phyloP scores from a whole-genome alignment of 2,329 filamentous ascomycete species.

The Diplodia scrobiculata region DNA sequence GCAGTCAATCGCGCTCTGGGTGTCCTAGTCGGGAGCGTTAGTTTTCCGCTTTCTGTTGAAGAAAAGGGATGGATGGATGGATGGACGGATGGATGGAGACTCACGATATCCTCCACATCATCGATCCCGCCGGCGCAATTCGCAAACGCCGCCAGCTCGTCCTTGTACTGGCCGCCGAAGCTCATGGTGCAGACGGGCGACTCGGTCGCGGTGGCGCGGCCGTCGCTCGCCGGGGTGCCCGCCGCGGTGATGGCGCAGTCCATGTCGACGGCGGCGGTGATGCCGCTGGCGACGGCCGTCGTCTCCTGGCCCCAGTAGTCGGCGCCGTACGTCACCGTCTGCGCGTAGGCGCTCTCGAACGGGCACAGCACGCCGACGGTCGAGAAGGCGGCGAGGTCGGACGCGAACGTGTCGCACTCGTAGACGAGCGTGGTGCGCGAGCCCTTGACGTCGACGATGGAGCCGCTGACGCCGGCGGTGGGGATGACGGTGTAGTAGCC shows the following conservation, averaged over 20 bases:
- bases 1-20: neutral
- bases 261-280: neutral
- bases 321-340: slow-evolving; percentile 5
- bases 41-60: no score
- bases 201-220: neutral
- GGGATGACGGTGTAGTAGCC: slow-evolving; percentile 9
- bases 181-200: neutral
- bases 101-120: neutral
- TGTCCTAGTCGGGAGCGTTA: neutral
- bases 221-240: neutral
- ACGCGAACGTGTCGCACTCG: neutral
- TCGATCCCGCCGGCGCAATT: neutral
- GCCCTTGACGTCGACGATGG: slow-evolving; percentile 2
- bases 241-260: slow-evolving; percentile 8
- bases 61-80: no score
- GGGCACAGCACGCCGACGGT: slow-evolving; percentile 21
- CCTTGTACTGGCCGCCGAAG: neutral
- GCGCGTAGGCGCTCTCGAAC: neutral
- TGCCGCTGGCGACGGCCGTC: neutral
- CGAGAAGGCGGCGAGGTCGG: neutral
- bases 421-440: slow-evolving; percentile 6
- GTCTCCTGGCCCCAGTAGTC: neutral
- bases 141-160: neutral
- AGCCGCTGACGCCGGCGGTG: slow-evolving; percentile 5
- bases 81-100: neutral